These are phyloP conservation scores for Hansenula lynferdii DNA, from an alignment of 1,139 yeast species.

Conservation along the genomic window DNA sequence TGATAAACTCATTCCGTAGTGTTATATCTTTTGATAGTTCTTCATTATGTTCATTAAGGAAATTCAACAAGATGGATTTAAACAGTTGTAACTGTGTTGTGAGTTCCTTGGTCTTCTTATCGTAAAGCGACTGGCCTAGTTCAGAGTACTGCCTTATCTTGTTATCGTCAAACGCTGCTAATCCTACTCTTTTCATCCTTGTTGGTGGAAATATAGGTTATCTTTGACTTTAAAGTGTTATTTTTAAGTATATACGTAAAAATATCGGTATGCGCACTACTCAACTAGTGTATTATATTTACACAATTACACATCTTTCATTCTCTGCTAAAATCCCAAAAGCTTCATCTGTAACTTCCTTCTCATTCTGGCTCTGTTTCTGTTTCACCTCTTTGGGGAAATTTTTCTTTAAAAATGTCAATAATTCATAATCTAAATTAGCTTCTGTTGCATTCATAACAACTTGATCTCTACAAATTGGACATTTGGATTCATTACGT, in stretches of 20 bases:
- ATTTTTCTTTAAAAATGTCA: conserved; percentile 49
- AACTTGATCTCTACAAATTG: conserved; percentile 58
- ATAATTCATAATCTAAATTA: conserved; percentile 52
- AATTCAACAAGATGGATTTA: conserved; percentile 19
- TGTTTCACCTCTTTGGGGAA: conserved; percentile 66
- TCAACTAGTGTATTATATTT: background rate
- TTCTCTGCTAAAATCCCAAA: conserved; percentile 23
- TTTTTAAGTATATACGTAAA: too few relatives aligned
- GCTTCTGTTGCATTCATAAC: conserved; percentile 53
- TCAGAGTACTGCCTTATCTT: conserved; percentile 11
- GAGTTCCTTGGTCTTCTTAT: conserved; percentile 14
- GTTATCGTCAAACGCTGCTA: conserved; percentile 15
- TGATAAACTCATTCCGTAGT: conserved; percentile 14
- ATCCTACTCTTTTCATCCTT: conserved; percentile 17
- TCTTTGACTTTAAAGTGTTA: too few relatives aligned
- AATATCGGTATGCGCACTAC: too few relatives aligned
- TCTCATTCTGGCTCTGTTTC: conserved; percentile 55
- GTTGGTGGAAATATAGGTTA: background rate
- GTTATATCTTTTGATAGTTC: conserved; percentile 11
- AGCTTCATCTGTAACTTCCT: conserved; percentile 43
- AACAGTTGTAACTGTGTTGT: conserved; percentile 16
- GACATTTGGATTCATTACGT: conserved; percentile 54
- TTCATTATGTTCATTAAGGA: conserved; percentile 16
- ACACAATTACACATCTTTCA: conserved; percentile 12
- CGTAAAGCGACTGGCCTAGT: conserved; percentile 14